These are phyloP conservation scores for Pelargonium citronellum DNA, from an alignment of 441 rosid species.

Conservation along the genomic window DNA sequence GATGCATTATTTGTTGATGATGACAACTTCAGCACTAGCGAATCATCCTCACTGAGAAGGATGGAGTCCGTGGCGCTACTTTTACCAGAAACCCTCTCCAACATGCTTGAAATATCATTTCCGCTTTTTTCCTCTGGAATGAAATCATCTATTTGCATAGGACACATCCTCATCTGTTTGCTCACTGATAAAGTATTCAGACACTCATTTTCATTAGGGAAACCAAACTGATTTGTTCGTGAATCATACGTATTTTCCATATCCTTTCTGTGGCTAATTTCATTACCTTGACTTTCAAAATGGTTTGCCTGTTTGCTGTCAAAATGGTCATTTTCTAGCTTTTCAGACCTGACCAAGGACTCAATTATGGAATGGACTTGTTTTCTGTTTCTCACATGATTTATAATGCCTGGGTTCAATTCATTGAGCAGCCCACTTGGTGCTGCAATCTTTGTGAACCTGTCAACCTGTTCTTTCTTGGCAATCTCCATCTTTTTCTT, in stretches of 20 bases:
- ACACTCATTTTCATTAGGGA: background rate
- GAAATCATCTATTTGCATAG: conserved; percentile 5
- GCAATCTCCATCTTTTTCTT: conserved; percentile 21
- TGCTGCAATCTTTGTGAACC: conserved; percentile 27
- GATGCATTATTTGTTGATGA: conserved; percentile 11
- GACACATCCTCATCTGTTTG: conserved; percentile 1
- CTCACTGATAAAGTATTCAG: conserved; percentile 4
- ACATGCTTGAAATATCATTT: conserved; percentile 7
- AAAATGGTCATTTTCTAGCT: conserved; percentile 11
- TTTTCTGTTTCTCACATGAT: conserved; percentile 27
- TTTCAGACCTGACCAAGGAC: conserved; percentile 26
- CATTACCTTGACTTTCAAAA: conserved; percentile 9
- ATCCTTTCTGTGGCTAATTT: background rate
- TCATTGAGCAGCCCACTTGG: conserved; percentile 32
- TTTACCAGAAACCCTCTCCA: conserved; percentile 1
- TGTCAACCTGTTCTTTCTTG: conserved; percentile 23
- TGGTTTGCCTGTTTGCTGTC: conserved; percentile 7
- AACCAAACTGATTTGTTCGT: background rate
- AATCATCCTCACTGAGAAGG: conserved; percentile 12
- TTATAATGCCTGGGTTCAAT: conserved; percentile 33
- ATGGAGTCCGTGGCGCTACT: background rate
- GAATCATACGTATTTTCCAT: background rate
- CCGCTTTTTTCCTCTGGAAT: conserved; percentile 9
- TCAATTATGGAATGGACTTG: conserved; percentile 29
- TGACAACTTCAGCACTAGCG: conserved; percentile 14